A percentile compares a stretch with the other conserved stretches of the same genome.
Conservation (phyloP, 2,329 filamentous ascomycete genomes). For the Ascochyta fabae region DNA sequence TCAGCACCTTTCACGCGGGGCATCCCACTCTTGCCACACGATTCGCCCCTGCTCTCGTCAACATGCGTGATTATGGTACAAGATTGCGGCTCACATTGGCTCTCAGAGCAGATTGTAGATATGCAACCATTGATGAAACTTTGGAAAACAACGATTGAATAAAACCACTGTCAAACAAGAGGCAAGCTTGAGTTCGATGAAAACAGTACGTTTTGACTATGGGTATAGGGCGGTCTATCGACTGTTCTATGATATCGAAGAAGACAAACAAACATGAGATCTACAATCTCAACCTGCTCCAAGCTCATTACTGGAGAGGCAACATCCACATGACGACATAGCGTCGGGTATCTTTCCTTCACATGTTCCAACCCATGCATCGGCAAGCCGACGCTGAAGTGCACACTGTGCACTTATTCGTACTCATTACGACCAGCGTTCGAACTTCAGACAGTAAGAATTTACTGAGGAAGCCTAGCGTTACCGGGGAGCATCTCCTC, state of each 20-base stretch:
- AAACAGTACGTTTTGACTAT: slow-evolving; percentile 18
- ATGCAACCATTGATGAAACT: too few species aligned
- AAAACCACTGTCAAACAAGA: background rate
- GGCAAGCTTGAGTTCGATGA: background rate
- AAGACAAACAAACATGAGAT: slow-evolving; percentile 4
- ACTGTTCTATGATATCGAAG: slow-evolving; percentile 17
- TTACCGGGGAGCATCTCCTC: slow-evolving; percentile 30
- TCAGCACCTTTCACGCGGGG: background rate
- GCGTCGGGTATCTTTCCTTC: slow-evolving; percentile 37
- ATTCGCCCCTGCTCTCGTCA: background rate
- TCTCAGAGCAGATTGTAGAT: background rate
- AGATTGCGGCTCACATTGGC: too few species aligned
- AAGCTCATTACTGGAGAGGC: slow-evolving; percentile 15
- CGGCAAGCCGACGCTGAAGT: slow-evolving; percentile 23
- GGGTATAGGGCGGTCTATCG: slow-evolving; percentile 24
- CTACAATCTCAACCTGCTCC: slow-evolving; percentile 6
- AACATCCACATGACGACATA: slow-evolving; percentile 24
- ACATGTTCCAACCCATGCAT: slow-evolving; percentile 14
- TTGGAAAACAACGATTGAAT: too few species aligned
- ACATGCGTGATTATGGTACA: too few species aligned
- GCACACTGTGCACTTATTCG: slow-evolving; percentile 22
- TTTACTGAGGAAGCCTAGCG: slow-evolving; percentile 10
- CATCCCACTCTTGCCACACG: background rate
- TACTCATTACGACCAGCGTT: slow-evolving; percentile 26
- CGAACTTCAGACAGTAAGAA: slow-evolving; percentile 2